Base-by-base conservation (phyloP, 208 protist genomes). In the Leptomonas seymouri region DNA sequence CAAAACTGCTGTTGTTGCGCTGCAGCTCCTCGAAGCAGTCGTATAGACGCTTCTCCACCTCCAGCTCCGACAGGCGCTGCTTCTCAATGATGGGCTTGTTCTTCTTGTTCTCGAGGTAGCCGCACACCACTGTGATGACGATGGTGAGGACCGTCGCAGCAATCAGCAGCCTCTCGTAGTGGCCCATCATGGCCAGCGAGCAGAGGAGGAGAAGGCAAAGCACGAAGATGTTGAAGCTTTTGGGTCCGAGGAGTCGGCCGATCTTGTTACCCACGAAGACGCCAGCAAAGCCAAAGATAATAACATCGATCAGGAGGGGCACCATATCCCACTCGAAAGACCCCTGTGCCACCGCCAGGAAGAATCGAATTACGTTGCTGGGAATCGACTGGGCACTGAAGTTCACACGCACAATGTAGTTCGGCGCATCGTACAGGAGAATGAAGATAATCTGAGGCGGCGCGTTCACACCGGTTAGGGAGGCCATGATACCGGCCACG, bases 401-500 rank as follows among this genome's bases (percentile, higher is more conserved):
- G 71, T 86, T 87, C 44, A 86, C 78, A 25, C 78, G 78, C 20
- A 86, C 76, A 60, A 90, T 81, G 68, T 86, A 90, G 66, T 81
- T 81, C 14, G 84, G 84, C 34, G 78, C 77, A 66, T 90, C 79
- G 48, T 74, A 85, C 41, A 90, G 71, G 34, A 84, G 69, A 56
- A 87, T 78, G 34, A 90, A 86, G 56, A 90, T 82, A 61, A 90
- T 82, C 74, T 86, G 74, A 67, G 84, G 84, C 36, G 81, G 78
- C 1, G 77, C 78, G 66, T 84, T 85, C 36, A 86, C 77, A 49
- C 84, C 84, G 20, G 78, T 84, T 45, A 89, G 62, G 21, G 84
- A 85, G 21, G 78, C 78, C 76, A 86, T 84, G n/a, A 86, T 53
- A 28, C 84, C 84, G 1, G 84, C 76, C 42, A 84, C 36, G 16